These are phyloP conservation scores for Annulohypoxylon maeteangense DNA, from an alignment of 495 filamentous ascomycete genomes.

Conservation along the genomic window DNA sequence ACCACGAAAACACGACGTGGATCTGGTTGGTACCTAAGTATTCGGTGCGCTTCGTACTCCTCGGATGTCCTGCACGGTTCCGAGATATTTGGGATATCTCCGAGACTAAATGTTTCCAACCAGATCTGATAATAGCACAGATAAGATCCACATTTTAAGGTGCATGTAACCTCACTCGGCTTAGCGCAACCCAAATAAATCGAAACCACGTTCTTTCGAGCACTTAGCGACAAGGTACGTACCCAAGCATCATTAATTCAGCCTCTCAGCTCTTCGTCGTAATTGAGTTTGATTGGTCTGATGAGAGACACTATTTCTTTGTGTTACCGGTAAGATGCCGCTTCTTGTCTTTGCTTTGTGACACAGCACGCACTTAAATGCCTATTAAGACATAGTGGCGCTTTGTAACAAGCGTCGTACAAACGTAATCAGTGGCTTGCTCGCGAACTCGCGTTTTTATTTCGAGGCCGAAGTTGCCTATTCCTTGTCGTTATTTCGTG, in stretches of 20 bases:
- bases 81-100: conserved; percentile 14
- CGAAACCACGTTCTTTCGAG: background rate
- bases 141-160: conserved; percentile 17
- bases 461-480: conserved; percentile 12
- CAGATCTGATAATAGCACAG: conserved; percentile 11
- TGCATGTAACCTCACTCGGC: background rate
- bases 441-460: conserved; percentile 22
- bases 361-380: background rate
- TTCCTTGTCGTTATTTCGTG: background rate
- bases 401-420: conserved; percentile 13
- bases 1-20: background rate
- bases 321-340: background rate
- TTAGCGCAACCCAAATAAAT: background rate
- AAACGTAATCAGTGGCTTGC: background rate
- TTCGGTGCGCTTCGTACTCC: background rate
- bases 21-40: background rate
- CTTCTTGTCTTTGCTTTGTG: background rate
- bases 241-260: background rate
- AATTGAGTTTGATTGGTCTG: background rate
- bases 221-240: background rate
- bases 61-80: background rate
- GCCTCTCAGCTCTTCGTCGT: background rate
- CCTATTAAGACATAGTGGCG: background rate
- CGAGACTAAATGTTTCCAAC: conserved; percentile 2
- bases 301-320: background rate